phyloP scores from a whole-genome alignment of 2,329 filamentous ascomycete genomes.

The Scedosporium apiospermum region DNA sequence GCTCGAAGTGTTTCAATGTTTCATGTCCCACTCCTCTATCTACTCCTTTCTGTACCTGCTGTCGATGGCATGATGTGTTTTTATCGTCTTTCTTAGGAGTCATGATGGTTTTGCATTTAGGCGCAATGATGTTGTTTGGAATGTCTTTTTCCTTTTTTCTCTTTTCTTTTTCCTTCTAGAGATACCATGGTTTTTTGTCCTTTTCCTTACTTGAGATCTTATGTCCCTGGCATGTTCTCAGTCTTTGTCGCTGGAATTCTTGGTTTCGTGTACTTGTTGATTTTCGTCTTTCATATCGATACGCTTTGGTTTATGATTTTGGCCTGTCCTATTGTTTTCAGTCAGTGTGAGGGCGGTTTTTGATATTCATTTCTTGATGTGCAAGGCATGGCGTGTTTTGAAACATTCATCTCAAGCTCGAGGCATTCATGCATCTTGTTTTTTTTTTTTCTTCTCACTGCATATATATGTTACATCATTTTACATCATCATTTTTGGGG shows the following conservation, averaged over 20 bases:
- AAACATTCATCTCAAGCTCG: conserved; percentile 5
- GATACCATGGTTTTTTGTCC: conserved; percentile 3
- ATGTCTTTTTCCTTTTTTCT: conserved; percentile 3
- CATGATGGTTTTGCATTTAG: not conserved
- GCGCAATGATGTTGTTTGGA: not conserved
- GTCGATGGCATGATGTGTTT: not conserved
- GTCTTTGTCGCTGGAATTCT: not conserved
- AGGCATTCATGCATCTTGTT: conserved; percentile 1
- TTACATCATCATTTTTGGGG: not conserved
- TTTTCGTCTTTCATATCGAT: not conserved
- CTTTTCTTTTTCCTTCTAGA: conserved; percentile 2
- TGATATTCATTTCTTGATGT: not conserved
- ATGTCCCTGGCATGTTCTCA: conserved; percentile 2
- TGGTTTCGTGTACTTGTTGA: not conserved
- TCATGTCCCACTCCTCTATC: not conserved
- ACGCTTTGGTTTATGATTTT: not conserved
- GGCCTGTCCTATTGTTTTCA: not conserved
- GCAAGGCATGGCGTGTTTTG: conserved; percentile 8
- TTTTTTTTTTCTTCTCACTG: not conserved
- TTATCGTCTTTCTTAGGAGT: not conserved
- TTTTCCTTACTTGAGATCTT: conserved; percentile 1
- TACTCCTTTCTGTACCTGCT: not conserved
- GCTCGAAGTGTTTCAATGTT: not conserved
- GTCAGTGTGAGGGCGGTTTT: not conserved
- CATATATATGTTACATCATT: conserved; percentile 8